A percentile compares a stretch with the other conserved stretches of the same genome.
Evolutionary conservation across 2,329 filamentous ascomycete species (phyloP).

Genomic region (Myriosclerotinia curreyana): DNA sequence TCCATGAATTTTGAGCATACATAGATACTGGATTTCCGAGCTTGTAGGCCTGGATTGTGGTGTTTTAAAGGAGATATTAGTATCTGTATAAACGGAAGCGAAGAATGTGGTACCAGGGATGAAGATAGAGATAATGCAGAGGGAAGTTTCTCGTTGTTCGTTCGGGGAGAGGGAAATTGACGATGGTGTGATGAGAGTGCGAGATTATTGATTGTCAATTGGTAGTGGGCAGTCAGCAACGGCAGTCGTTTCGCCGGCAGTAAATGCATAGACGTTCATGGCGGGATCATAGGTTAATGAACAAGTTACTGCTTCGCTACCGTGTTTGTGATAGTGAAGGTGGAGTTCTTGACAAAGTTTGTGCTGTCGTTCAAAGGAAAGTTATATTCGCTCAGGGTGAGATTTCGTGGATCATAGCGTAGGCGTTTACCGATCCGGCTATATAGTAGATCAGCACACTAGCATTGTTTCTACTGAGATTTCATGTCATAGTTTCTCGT

Average conservation of each 20-base stretch:
- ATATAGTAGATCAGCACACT: neutral
- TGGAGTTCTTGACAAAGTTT: conserved; percentile 7
- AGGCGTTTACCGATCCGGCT: neutral
- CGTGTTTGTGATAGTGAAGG: conserved; percentile 19
- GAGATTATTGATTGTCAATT: neutral
- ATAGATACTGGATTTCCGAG: neutral
- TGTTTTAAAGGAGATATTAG: neutral
- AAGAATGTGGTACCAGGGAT: neutral
- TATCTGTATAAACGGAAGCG: neutral
- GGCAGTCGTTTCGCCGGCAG: neutral
- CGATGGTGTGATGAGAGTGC: neutral
- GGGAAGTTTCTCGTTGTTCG: neutral
- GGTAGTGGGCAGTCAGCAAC: neutral
- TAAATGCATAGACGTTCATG: conserved; percentile 14
- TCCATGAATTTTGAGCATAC: neutral
- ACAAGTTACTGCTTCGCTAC: conserved; percentile 10
- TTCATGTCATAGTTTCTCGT: neutral
- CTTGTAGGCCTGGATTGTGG: neutral
- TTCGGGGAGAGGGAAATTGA: neutral
- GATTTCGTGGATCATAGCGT: conserved; percentile 5
- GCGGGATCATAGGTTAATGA: conserved; percentile 1
- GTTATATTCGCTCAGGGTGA: conserved; percentile 8
- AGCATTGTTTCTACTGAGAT: neutral
- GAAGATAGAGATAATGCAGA: neutral
- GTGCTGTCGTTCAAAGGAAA: conserved; percentile 23